Evolutionary conservation across 306 rosid species (phyloP), one percentile per base, ranked within the genome.

Genomic region (Lithocarpus polystachyus): DNA sequence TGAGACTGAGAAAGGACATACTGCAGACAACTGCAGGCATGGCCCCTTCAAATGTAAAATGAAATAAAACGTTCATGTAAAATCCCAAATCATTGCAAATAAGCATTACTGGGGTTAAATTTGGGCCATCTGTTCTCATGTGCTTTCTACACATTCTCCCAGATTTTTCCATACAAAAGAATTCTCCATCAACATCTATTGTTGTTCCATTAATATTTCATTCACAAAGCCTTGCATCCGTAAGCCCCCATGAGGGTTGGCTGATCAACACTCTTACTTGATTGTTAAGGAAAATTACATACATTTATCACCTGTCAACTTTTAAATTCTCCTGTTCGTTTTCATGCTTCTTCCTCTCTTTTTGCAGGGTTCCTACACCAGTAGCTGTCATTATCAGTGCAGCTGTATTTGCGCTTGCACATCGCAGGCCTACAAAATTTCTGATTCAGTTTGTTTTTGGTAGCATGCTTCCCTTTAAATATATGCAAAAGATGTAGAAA

Each of bases 351-450:
- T 48, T 4, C 64, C 54, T 57, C 35, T 73, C 24, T 31, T 79
- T 71, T 77, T 82, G 81, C 86, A 96, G 99, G 99, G 94, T 89
- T 75, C 98, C 97, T 78, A 91, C 98, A 8, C 99, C 98, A 4
- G 85, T 93, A 82, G 99, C 97, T 75, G 85, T 93, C 45, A 28
- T 90, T 61, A 73, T 95, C 52, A 91, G 94, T 43, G 96, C 98
- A 56, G 88, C 97, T 68, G 92, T 89, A 29, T 96, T 96, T 79
- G 91, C 94, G 67, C 92, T 96, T 68, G 98, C 99, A 11, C 99
- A 96, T 93, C 88, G 91, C 79, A 93, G 97, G 82, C 98, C 97
- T 2, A 97, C 97, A 78, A 91, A 96, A 84, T 91, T 96, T 83
- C 98, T 40, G 45, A 40, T 40, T 40, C 98, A 1, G 69, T 96